Evolutionary conservation across 768 basidiomycete species (phyloP).

Genomic region (Amanita rimosa): DNA sequence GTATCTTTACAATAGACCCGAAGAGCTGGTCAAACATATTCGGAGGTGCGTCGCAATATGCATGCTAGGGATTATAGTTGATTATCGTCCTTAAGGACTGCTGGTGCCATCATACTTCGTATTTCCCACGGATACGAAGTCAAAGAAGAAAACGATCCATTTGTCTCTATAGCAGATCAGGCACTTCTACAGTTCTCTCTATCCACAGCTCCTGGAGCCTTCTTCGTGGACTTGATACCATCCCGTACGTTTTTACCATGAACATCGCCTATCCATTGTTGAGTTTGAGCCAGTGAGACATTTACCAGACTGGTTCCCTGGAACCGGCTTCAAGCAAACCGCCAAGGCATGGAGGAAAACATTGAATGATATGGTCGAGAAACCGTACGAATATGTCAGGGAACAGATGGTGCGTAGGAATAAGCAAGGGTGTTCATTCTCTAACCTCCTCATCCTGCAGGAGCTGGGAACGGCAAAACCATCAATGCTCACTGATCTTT

Average conservation of each 20-base stretch:
- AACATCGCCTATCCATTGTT: not conserved
- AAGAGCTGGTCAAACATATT: slow-evolving; percentile 21
- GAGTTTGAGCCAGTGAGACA: slow-evolving; percentile 20
- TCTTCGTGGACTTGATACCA: slow-evolving; percentile 20
- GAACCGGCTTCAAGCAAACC: slow-evolving; percentile 31
- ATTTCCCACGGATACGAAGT: slow-evolving; percentile 21
- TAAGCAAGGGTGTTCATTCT: not conserved
- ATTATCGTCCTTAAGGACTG: not conserved
- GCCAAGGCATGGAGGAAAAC: slow-evolving; percentile 23
- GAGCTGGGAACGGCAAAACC: slow-evolving; percentile 20
- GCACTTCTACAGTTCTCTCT: slow-evolving; percentile 14
- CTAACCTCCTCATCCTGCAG: slow-evolving; percentile 5
- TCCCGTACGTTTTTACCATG: not conserved
- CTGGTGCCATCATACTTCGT: slow-evolving; percentile 14
- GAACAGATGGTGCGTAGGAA: slow-evolving; percentile 16
- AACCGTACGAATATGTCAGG: slow-evolving; percentile 23
- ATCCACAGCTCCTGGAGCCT: slow-evolving; percentile 16
- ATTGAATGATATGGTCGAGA: slow-evolving; percentile 21
- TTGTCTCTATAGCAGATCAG: slow-evolving; percentile 16
- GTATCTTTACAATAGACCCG: slow-evolving; percentile 22
- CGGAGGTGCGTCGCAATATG: slow-evolving; percentile 19
- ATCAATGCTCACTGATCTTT: slow-evolving; percentile 22
- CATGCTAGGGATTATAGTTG: not conserved
- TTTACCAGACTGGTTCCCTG: slow-evolving; percentile 35
- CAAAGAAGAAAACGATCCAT: slow-evolving; percentile 19